Percentiles rank a stretch among this genome's conserved stretches.
Evolutionary conservation across 2,329 filamentous ascomycete species (phyloP).

Genomic region (Aspergillus alliaceus): DNA sequence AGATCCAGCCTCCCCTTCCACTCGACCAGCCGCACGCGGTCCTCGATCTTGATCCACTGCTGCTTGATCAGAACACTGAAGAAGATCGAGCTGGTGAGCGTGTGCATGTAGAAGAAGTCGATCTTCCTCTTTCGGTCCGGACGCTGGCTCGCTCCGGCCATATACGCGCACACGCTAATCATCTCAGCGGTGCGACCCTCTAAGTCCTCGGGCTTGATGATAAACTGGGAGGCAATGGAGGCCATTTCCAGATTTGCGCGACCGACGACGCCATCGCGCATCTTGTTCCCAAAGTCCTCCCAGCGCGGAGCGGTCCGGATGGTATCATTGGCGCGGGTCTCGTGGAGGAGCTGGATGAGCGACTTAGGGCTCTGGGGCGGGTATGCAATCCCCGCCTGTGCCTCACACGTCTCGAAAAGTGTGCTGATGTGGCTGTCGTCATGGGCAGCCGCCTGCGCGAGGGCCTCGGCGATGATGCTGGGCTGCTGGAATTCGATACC

Average conservation of each 20-base stretch:
- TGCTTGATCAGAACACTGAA: background rate
- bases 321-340: too few relatives aligned
- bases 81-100: background rate
- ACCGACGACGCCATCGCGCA: background rate
- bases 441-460: conserved; percentile 73
- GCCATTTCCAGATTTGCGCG: background rate
- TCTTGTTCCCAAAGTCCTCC: background rate
- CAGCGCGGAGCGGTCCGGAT: background rate
- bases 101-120: background rate
- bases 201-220: background rate
- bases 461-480: conserved; percentile 70
- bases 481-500: conserved; percentile 76
- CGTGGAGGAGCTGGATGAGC: too few relatives aligned
- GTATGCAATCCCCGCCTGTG: too few relatives aligned
- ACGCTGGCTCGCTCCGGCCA: background rate
- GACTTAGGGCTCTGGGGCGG: too few relatives aligned
- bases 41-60: background rate
- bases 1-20: background rate
- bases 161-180: background rate
- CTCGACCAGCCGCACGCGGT: background rate
- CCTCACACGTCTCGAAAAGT: too few relatives aligned
- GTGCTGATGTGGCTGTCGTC: too few relatives aligned
- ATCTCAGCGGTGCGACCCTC: background rate
- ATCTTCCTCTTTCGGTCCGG: background rate
- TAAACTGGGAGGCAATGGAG: background rate